Conservation (phyloP, 257 asterid species). For the Solanum infundibuliforme region DNA sequence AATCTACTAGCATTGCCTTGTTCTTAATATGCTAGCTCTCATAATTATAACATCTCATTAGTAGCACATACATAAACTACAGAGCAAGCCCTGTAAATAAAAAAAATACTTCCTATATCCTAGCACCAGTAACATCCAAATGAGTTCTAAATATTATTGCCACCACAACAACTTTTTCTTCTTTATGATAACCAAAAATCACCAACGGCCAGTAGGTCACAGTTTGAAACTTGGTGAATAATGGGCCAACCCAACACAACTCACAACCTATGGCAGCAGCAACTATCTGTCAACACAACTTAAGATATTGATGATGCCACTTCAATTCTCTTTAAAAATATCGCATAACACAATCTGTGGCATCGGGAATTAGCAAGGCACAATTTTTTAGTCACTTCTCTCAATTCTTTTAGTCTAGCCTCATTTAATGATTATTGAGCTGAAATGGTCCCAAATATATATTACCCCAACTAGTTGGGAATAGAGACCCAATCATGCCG, state of each 20-base stretch:
- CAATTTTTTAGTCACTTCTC: not conserved
- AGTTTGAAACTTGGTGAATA: not conserved
- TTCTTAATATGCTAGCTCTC: not conserved
- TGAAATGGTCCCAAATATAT: not conserved
- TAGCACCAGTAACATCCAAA: not conserved
- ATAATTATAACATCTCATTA: not conserved
- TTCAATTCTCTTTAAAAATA: not conserved
- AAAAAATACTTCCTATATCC: not conserved
- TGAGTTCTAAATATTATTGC: not conserved
- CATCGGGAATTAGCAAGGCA: not conserved
- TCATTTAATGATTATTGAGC: not conserved
- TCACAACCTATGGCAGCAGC: not conserved
- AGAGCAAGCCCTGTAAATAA: not conserved
- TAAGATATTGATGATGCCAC: not conserved
- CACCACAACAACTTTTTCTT: not conserved
- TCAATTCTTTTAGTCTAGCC: not conserved
- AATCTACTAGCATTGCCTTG: not conserved
- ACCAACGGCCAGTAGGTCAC: not conserved
- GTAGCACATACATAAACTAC: not conserved
- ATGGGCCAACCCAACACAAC: not conserved
- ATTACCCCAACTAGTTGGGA: not conserved
- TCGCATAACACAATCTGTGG: not conserved
- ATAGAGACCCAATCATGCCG: not conserved
- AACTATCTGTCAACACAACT: not conserved
- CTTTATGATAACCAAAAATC: not conserved